Base-by-base conservation (phyloP, 2,329 filamentous ascomycete species). In the Phoma herbarum region DNA sequence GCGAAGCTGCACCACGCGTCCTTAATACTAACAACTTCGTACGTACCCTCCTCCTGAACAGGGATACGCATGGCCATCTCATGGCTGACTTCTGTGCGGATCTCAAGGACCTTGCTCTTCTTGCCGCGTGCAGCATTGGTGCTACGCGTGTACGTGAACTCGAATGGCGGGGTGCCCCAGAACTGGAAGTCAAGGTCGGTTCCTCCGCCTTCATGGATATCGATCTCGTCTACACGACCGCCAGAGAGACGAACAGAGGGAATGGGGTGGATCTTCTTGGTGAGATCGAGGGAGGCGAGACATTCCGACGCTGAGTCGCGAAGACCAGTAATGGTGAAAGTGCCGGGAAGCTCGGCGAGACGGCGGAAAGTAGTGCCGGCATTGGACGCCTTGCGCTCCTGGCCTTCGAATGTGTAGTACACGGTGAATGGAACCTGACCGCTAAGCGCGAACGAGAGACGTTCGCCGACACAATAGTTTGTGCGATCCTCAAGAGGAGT, bases 1-100 rank as follows among this genome's bases (percentile, higher is more conserved):
- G 91, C 91, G 77, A 96, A 97, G 25, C 92, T 89, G 76, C 95
- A 99, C 80, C 87, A 96, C 71, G 88, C 88, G 78, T 99, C 95
- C 82, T 96, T 96, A 78, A 99, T 97, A 11, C 92, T 90, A 28
- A 98, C 91, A 18, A 99, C 94, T 80, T 99, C 95, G 74, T 99
- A 99, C 66, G 93, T 97, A 48, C 95, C 95, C 82, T 98, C 95
- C 74, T 97, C 91, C 67, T 90, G 93, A 25, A 93, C 93, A 69
- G 88, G 88, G 68, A 98, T 86, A 25, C 87, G 86, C 84, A 96
- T 93, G 71, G 82, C 88, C 75, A 92, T 86, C 70, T 96, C 92
- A 62, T 93, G 86, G 47, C 90, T 94, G 18, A 90, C 84, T 68
- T 97, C 93, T 66, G 95, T 93, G 67, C 91, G 87, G 64, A 96